Evolutionary conservation across 2,329 filamentous ascomycete species (phyloP).

Genomic region (Ophiostoma piceae): DNA sequence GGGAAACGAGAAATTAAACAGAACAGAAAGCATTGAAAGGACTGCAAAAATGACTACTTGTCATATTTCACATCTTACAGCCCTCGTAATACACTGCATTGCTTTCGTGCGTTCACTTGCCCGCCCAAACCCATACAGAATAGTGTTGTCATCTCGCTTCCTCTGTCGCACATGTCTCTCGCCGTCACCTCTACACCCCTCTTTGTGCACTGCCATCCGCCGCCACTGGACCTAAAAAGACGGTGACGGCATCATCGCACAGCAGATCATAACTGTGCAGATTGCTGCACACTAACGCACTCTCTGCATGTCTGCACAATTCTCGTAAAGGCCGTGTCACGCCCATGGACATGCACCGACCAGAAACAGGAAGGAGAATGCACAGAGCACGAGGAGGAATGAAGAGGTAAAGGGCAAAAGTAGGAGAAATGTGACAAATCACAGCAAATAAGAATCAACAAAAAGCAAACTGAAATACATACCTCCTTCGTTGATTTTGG

Average conservation of each 20-base stretch:
- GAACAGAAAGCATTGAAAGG: not conserved
- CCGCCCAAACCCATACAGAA: not conserved
- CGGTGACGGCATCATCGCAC: constrained; percentile 22
- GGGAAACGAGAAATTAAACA: not conserved
- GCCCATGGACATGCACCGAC: not conserved
- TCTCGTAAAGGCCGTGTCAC: constrained; percentile 15
- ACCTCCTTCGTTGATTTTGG: constrained; percentile 90
- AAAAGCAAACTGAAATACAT: constrained; percentile 39
- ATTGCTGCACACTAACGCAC: not conserved
- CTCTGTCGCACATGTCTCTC: not conserved
- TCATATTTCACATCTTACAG: constrained; percentile 1
- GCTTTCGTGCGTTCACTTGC: not conserved
- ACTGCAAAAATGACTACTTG: not conserved
- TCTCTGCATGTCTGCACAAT: not conserved
- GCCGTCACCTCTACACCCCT: not conserved
- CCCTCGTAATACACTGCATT: constrained; percentile 3
- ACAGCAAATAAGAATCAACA: not conserved
- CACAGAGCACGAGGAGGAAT: not conserved
- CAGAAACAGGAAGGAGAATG: not conserved
- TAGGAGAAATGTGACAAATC: not conserved
- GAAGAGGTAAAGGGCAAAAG: not conserved
- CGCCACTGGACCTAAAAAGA: constrained; percentile 5
- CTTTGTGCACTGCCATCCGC: constrained; percentile 1
- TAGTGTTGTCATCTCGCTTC: not conserved
- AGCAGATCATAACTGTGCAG: constrained; percentile 11